Evolutionary conservation across 352 stramenopile genomes (phyloP), one percentile per base, ranked within the genome.

Genomic region (Phytophthora megakarya): DNA sequence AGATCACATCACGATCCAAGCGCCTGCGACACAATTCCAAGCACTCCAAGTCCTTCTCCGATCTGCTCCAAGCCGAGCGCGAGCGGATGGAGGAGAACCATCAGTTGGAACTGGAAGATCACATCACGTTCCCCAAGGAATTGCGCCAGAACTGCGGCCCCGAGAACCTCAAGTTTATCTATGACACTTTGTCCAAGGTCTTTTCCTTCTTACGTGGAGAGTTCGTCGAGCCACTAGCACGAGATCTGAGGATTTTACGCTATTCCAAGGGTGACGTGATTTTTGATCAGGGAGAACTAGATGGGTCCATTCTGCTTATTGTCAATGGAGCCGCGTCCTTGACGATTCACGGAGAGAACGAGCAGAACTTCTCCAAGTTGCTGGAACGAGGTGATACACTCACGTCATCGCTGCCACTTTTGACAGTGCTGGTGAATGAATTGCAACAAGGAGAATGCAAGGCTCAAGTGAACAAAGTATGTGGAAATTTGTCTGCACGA

Each of bases 221-320:
- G 50, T 89, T 90, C 47, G 70, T 94, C 12, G 80, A 80, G 25
- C 63, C 73, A 11, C 47, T 93, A 5, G 80, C 76, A 28, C 65
- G 80, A 35, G 81, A 94, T 44, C 57, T 96, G 13, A 46, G 76
- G 11, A 88, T 93, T 18, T 26, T 86, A 8, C 70, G 51, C 18
- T 81, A 86, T 21, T 13, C 63, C 1, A 72, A 81, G 48, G 83
- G 72, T 4, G 72, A 90, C 3, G 35, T 62, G 35, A 89, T 96
- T 50, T 94, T 92, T 30, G 67, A 67, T 0, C 61, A 66, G 23
- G 78, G 81, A 9, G 56, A 77, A 37, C 70, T 92, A 30, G 84
- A 94, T 53, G 87, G 87, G 0, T 94, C 87, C 1, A 86, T 96
- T 28, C 44, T 94, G n/a, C 57, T 96, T 21, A 72, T 96, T 8